Evolutionary conservation across 768 basidiomycete genomes (phyloP).

Genomic region (Russula sp.): DNA sequence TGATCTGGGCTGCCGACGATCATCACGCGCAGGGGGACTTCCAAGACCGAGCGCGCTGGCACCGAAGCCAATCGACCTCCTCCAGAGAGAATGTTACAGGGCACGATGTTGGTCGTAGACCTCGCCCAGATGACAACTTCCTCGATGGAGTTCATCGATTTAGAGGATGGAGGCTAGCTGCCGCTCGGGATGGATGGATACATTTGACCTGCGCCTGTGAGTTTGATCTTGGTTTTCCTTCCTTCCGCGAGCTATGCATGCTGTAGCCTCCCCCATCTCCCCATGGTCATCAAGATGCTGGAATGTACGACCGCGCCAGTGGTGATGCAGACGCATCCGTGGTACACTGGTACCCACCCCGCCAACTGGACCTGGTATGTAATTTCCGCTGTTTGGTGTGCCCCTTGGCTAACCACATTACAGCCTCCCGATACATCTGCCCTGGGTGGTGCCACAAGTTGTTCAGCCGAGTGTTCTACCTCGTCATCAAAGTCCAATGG

Average conservation of each 20-base stretch:
- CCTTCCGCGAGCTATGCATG: not conserved
- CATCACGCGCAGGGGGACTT: not conserved
- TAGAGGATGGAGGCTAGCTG: not conserved
- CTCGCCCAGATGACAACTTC: not conserved
- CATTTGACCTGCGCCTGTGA: conserved; percentile 2
- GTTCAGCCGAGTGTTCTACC: too few species aligned
- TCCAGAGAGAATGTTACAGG: not conserved
- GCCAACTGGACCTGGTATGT: too few species aligned
- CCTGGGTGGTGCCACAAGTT: too few species aligned
- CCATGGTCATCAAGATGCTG: not conserved
- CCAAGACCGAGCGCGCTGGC: conserved; percentile 2
- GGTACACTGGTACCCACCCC: too few species aligned
- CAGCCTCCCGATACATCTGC: too few species aligned
- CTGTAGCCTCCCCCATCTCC: conserved; percentile 8
- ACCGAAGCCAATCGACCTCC: not conserved
- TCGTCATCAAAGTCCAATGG: too few species aligned
- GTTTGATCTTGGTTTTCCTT: not conserved
- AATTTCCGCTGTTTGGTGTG: too few species aligned
- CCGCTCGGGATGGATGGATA: not conserved
- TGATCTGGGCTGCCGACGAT: conserved; percentile 19
- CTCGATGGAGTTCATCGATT: not conserved
- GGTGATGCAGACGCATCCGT: not conserved
- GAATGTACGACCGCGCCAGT: conserved; percentile 8
- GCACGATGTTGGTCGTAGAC: too few species aligned
- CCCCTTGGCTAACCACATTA: too few species aligned